These are phyloP conservation scores for Vitis hybrid DNA, from an alignment of 177 flowering plant species.

Conservation along the genomic window DNA sequence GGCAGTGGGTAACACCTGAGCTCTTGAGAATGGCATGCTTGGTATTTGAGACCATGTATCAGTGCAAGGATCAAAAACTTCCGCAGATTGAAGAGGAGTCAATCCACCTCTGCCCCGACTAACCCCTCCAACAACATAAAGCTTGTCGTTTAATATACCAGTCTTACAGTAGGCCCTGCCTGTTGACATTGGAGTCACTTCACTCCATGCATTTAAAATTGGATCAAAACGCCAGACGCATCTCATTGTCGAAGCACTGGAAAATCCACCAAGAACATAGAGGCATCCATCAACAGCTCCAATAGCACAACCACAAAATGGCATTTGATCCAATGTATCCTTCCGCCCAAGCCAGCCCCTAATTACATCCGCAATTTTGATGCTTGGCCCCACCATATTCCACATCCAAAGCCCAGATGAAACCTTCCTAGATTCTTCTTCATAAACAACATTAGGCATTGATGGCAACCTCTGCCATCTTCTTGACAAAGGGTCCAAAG, in stretches of 20 bases:
- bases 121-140: conserved; percentile 86
- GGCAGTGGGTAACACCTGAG: conserved; percentile 71
- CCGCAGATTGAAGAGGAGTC: conserved; percentile 80
- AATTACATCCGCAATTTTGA: conserved; percentile 52
- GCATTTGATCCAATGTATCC: conserved; percentile 49
- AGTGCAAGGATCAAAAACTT: conserved; percentile 65
- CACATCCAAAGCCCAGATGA: conserved; percentile 41
- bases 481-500: conserved; percentile 62
- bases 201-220: conserved; percentile 59
- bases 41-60: conserved; percentile 58
- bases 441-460: conserved; percentile 52
- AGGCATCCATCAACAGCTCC: conserved; percentile 77
- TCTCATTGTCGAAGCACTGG: conserved; percentile 55
- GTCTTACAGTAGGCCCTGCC: conserved; percentile 89
- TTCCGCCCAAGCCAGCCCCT: conserved; percentile 70
- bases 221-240: conserved; percentile 79
- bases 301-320: conserved; percentile 75
- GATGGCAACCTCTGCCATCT: conserved; percentile 78
- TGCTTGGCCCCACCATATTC: conserved; percentile 48
- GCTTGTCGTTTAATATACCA: conserved; percentile 65
- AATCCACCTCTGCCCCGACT: conserved; percentile 66
- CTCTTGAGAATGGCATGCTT: conserved; percentile 85
- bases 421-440: conserved; percentile 44
- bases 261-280: conserved; percentile 82
- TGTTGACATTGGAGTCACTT: conserved; percentile 63